Percentiles rank a stretch among this genome's conserved stretches.
These are phyloP conservation scores for Debaryomycetaceae sp. DNA, from an alignment of 1,139 yeast genomes.

Conservation along the genomic window DNA sequence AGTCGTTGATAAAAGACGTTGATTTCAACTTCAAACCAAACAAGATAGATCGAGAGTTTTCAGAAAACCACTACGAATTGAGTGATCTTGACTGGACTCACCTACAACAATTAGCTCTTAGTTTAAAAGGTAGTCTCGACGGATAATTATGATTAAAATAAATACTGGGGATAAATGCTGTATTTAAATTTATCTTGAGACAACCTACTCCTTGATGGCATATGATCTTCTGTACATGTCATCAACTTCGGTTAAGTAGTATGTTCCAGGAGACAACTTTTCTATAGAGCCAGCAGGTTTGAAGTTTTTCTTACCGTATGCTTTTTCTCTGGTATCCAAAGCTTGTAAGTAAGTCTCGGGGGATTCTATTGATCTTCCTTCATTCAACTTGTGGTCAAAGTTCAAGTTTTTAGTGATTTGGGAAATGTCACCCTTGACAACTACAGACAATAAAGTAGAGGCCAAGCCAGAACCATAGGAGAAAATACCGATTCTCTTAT, in stretches of 20 bases:
- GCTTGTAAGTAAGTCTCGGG: conserved; percentile 84
- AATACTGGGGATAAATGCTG: neutral
- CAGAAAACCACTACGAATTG: neutral
- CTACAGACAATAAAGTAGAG: conserved; percentile 77
- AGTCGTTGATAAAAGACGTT: conserved; percentile 1
- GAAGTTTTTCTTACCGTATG: conserved; percentile 76
- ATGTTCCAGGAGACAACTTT: conserved; percentile 67
- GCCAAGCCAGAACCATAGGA: conserved; percentile 99
- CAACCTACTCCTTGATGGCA: conserved; percentile 52
- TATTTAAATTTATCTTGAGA: neutral
- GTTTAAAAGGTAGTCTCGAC: neutral
- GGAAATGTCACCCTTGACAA: conserved; percentile 78
- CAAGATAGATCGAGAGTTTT: conserved; percentile 1
- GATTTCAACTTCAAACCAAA: conserved; percentile 2
- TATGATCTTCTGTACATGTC: conserved; percentile 87
- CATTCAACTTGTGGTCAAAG: conserved; percentile 63
- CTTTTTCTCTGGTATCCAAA: conserved; percentile 80
- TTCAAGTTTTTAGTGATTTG: conserved; percentile 62
- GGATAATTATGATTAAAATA: neutral
- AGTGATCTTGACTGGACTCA: neutral
- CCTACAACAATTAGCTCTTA: neutral
- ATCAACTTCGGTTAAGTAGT: conserved; percentile 80
- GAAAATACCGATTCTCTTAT: conserved; percentile 86
- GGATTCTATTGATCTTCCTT: conserved; percentile 59
- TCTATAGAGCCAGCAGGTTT: conserved; percentile 79